Percentiles rank a stretch among this genome's conserved stretches.
phyloP scores from a whole-genome alignment of 768 basidiomycete genomes.

The Amanita fuliginea region DNA sequence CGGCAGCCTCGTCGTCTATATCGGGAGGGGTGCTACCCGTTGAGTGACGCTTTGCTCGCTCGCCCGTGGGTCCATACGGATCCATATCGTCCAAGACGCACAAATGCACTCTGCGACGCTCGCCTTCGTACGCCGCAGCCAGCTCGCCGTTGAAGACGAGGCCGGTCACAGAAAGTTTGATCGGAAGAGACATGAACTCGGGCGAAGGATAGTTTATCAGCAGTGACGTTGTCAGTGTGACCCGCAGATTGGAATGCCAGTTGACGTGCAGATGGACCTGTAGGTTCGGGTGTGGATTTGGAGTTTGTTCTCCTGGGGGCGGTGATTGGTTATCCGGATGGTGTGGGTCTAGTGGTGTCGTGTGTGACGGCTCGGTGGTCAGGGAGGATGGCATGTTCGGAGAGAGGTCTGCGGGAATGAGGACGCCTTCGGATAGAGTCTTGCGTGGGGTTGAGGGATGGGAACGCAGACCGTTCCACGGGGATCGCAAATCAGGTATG shows the following conservation, averaged over 20 bases:
- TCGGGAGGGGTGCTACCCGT: constrained; percentile 48
- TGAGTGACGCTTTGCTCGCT: constrained; percentile 37
- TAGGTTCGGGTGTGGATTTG: constrained; percentile 50
- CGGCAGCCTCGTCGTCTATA: constrained; percentile 42
- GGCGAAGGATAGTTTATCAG: constrained; percentile 96
- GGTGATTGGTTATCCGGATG: constrained; percentile 9
- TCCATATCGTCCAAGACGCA: constrained; percentile 85
- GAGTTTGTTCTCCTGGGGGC: constrained; percentile 16
- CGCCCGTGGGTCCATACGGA: constrained; percentile 67
- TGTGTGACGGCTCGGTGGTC: constrained; percentile 13
- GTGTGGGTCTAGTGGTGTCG: constrained; percentile 7
- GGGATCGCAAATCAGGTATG: constrained; percentile 3
- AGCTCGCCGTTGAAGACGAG: constrained; percentile 81
- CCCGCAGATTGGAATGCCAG: constrained; percentile 81
- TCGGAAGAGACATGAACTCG: constrained; percentile 94
- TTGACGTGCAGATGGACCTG: constrained; percentile 81
- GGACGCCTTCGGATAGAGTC: background rate
- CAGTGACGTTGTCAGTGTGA: constrained; percentile 85
- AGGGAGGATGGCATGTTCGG: constrained; percentile 5
- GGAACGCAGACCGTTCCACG: background rate
- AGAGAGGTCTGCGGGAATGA: background rate
- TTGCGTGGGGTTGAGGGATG: background rate
- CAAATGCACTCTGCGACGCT: constrained; percentile 69
- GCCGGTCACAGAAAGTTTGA: constrained; percentile 86
- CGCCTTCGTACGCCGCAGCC: constrained; percentile 85